phyloP scores from a whole-genome alignment of 306 rosid species.

The Pterocarpus macrocarpus region DNA sequence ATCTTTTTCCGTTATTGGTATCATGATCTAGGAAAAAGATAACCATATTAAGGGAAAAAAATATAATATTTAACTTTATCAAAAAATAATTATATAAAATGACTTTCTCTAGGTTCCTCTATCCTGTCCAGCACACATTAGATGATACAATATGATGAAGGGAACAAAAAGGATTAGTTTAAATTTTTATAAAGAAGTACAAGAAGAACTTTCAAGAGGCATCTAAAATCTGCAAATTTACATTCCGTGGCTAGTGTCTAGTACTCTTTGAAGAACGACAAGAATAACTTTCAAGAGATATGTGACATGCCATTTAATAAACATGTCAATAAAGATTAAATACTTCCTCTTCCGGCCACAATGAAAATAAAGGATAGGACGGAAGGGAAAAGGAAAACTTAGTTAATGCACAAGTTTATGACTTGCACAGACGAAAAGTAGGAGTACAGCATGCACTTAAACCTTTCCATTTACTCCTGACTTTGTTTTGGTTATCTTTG shows the following conservation, averaged over 20 bases:
- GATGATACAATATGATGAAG: constrained; percentile 26
- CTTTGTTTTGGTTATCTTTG: constrained; percentile 9
- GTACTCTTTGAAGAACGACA: neutral
- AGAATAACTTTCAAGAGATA: neutral
- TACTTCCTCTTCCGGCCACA: neutral
- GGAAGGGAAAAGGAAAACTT: neutral
- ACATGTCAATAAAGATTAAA: constrained; percentile 11
- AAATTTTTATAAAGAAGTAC: constrained; percentile 3
- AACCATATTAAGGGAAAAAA: constrained; percentile 41
- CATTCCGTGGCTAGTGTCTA: constrained; percentile 1
- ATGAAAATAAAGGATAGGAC: neutral
- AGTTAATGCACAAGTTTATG: neutral
- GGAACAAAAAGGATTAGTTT: neutral
- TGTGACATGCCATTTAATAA: constrained; percentile 25
- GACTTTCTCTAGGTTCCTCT: constrained; percentile 31
- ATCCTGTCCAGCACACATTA: constrained; percentile 26
- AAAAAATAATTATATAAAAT: constrained; percentile 32
- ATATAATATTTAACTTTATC: constrained; percentile 31
- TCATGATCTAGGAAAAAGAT: constrained; percentile 41
- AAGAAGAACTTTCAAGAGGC: constrained; percentile 40
- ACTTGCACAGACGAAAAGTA: neutral
- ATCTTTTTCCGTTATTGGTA: constrained; percentile 37
- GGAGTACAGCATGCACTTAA: neutral
- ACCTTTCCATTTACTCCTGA: constrained; percentile 15
- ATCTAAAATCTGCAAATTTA: constrained; percentile 34